Evolutionary conservation across 208 protist species (phyloP), one percentile per base, ranked within the genome.

Genomic region (Acanthamoeba castellanii): DNA sequence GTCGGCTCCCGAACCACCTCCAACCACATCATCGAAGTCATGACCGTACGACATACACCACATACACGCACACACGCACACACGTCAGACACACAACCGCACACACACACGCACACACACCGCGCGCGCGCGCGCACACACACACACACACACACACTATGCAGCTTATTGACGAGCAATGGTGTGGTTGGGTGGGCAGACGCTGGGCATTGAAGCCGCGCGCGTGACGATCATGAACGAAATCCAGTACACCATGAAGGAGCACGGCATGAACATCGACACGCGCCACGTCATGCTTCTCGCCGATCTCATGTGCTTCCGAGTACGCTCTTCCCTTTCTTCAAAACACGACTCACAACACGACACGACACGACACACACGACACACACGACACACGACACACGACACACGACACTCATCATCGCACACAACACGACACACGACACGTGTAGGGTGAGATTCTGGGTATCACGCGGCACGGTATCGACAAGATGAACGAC

Each of bases 401-500:
- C 37, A 3, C n/a, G n/a, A n/a, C n/a, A 37, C 37, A 37, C 37
- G 37, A 37, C 32, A n/a, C n/a, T n/a, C n/a, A n/a, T n/a, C n/a
- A n/a, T n/a, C 8, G 50, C 50, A 13, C n/a, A n/a, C n/a, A n/a
- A n/a, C 37, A 37, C 37, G 37, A 37, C 3, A 37, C 37, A 32
- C 11, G 11, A 81, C 37, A 45, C 37, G 52, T 16, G 5, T 94
- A 97, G 47, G 99, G 99, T 20, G 97, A 99, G 50, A 98, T 99
- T 68, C 97, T 99, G 1, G 99, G 99, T 91, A 99, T 99, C 95
- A 99, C 99, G 22, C 98, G 99, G 25, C 99, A 99, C 96, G 99
- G 99, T 96, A 99, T 99, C 74, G 96, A 98, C 66, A 99, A 99
- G 97, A 99, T 99, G 98, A 99, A 99, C 95, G 99, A 99, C 92